These are phyloP conservation scores for Arthrobotrys megalospora DNA, from an alignment of 2,329 filamentous ascomycete species.

Conservation along the genomic window DNA sequence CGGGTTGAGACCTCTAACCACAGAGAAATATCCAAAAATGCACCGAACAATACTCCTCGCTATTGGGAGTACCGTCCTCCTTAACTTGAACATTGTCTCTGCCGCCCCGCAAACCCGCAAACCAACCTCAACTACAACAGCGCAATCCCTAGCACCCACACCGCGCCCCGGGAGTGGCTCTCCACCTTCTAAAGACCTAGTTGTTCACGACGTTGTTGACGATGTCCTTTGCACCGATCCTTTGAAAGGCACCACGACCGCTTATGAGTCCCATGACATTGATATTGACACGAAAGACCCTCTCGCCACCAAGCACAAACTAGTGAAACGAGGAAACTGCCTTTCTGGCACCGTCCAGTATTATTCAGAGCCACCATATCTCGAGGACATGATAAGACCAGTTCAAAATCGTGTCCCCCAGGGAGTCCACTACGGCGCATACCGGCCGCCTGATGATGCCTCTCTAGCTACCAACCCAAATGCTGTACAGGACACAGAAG, in stretches of 20 bases:
- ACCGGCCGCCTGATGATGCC: neutral
- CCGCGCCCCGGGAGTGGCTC: neutral
- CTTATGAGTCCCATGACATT: neutral
- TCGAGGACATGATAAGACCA: neutral
- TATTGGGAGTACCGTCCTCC: neutral
- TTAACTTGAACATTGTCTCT: neutral
- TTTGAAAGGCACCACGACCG: neutral
- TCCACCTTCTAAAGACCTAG: neutral
- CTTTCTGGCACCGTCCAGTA: neutral
- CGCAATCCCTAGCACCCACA: neutral
- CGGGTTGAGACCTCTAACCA: no score
- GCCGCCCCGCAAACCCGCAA: constrained; percentile 1
- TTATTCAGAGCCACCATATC: neutral
- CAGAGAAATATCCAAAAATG: neutral
- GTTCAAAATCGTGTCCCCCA: neutral
- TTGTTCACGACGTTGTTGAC: neutral
- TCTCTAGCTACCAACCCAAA: neutral
- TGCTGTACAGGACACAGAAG: neutral
- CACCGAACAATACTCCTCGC: neutral
- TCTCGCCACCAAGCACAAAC: neutral
- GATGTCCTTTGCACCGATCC: neutral
- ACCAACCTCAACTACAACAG: neutral
- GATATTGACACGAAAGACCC: neutral
- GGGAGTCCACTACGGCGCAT: neutral
- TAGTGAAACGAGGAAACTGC: constrained; percentile 22